Evolutionary conservation across 73 alveolate genomes (phyloP).

Genomic region (Paramecium primaurelia): DNA sequence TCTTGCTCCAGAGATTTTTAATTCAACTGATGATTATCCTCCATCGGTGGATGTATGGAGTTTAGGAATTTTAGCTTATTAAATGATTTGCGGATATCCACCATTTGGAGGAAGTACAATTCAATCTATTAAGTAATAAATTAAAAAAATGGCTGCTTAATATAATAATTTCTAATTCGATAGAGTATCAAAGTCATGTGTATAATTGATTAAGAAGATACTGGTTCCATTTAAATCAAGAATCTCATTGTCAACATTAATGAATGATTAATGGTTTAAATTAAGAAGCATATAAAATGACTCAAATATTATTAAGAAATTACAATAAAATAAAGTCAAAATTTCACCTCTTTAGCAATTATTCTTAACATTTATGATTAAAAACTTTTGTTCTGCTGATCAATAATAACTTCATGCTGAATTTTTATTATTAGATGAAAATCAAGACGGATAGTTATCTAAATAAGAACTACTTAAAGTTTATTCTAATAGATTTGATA

Average conservation of each 20-base stretch:
- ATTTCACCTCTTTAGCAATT: neutral
- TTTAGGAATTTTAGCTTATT: neutral
- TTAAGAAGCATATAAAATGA: neutral
- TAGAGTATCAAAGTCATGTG: neutral
- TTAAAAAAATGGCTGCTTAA: slow-evolving; percentile 3
- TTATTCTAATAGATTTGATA: neutral
- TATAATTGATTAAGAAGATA: neutral
- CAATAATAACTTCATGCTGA: neutral
- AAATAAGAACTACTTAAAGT: neutral
- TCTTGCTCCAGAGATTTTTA: neutral
- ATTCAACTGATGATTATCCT: neutral
- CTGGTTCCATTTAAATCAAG: neutral
- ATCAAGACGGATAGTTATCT: neutral
- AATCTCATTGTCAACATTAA: neutral
- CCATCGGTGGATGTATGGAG: neutral
- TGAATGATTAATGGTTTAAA: neutral
- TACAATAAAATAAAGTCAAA: neutral
- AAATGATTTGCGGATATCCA: neutral
- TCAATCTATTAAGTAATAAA: neutral
- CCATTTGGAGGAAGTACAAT: neutral
- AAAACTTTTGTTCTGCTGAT: neutral
- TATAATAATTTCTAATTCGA: neutral
- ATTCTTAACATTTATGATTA: neutral
- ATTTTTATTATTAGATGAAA: neutral
- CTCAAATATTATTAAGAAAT: neutral